Base-by-base conservation (phyloP, 306 rosid species). In the Vigna mungo region DNA sequence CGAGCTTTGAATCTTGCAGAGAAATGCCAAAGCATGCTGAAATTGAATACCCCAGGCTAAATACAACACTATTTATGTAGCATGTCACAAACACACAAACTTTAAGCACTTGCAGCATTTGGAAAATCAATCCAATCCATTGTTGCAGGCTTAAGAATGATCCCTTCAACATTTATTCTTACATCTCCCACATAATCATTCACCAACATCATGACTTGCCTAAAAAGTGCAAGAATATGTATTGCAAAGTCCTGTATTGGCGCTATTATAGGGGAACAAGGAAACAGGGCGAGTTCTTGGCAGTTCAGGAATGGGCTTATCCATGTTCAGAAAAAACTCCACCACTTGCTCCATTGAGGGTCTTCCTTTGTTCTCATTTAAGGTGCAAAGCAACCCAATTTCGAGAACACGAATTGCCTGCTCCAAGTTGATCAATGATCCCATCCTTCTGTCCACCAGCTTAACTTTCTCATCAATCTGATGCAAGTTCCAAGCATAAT, bases 341-440 rank as follows among this genome's bases (percentile, higher is more conserved):
- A 87, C 85, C 60, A 92, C 94, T 70, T 89, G 79, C 18, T 89
- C 97, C 94, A 88, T 92, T 11, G 84, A 67, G 6, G 97, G 97
- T 39, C 95, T 82, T 41, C 91, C 91, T 81, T 84, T 89, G 75
- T 59, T 79, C 88, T 82, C 97, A 77, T 89, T 92, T 3, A 89
- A 55, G 6, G 97, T 92, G 68, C 95, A 92, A 60, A 92, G 93
- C 86, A 92, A 80, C 16, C 94, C 97, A 58, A 88, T 87, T 61
- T 92, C 92, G 23, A 86, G 14, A 7, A 82, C 89, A 3, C 87
- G 82, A 67, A 82, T 78, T 12, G 91, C 97, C 62, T 92, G 97
- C 72, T 89, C 90, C 82, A 81, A 23, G 78, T 90, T 88, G 68
- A 88, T 81, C 81, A 87, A 44, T 12, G 87, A 66, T 5, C 95